Evolutionary conservation across 169 alveolate species (phyloP).

Genomic region (Theileria annulata): DNA sequence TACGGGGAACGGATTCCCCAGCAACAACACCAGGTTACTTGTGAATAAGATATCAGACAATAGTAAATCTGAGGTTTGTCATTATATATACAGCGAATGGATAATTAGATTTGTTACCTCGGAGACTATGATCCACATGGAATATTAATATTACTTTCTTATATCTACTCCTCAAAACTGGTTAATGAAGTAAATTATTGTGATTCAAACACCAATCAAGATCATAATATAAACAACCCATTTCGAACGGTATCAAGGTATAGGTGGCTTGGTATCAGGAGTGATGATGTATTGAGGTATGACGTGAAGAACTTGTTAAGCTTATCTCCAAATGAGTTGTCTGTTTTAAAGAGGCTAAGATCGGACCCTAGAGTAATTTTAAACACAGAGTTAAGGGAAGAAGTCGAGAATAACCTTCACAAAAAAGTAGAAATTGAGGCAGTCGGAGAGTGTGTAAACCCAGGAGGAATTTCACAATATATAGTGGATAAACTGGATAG

Average conservation of each 20-base stretch:
- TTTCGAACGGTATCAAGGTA: slow-evolving; percentile 19
- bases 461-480: slow-evolving; percentile 40
- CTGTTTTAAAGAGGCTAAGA: slow-evolving; percentile 37
- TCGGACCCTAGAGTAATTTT: slow-evolving; percentile 25
- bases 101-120: slow-evolving; percentile 37
- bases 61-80: slow-evolving; percentile 19
- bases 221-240: slow-evolving; percentile 2
- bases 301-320: slow-evolving; percentile 38
- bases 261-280: slow-evolving; percentile 62
- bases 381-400: slow-evolving; percentile 24
- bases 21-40: slow-evolving; percentile 56
- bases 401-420: slow-evolving; percentile 30
- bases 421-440: slow-evolving; percentile 66
- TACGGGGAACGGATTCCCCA: slow-evolving; percentile 72
- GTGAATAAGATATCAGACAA: slow-evolving; percentile 23
- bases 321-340: slow-evolving; percentile 42
- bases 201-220: slow-evolving; percentile 1
- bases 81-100: neutral
- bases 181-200: neutral
- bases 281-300: slow-evolving; percentile 34
- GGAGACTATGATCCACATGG: slow-evolving; percentile 75
- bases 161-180: slow-evolving; percentile 20
- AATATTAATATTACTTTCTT: slow-evolving; percentile 53
- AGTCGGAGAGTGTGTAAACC: slow-evolving; percentile 27
- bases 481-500: slow-evolving; percentile 33